Evolutionary conservation across 2,329 filamentous ascomycete species (phyloP), one percentile per base, ranked within the genome.

Genomic region (Penicillium freii): DNA sequence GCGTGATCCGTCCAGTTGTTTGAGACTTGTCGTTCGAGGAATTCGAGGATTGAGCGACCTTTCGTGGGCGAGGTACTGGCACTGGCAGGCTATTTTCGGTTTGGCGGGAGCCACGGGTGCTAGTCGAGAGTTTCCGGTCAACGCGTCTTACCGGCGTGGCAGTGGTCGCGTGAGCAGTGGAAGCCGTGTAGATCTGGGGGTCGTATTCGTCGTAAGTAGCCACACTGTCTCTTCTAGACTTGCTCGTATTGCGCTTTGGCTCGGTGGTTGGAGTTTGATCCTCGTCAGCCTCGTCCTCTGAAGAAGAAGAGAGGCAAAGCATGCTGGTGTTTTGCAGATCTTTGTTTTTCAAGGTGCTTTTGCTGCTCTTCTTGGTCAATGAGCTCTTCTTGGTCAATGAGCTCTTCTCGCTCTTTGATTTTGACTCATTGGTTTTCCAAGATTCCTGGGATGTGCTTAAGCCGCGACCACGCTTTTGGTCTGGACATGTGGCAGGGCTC

Each of bases 291-390:
- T 77, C 77, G 47, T 78, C 76, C 54, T 80, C 78, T 0, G 78
- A 81, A n/a, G 78, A 81, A 4, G 78, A 81, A 43, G 78, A 80
- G 33, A 81, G 73, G 50, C 74, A 78, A 10, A 81, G 74, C 11
- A 81, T 71, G 59, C 79, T 81, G 8, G 75, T 75, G 15, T 74
- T 71, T 43, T 75, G 74, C 25, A 81, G 68, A 58, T 81, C 76
- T 13, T 67, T 68, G 33, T 71, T 71, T 42, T 69, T 71, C 62
- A 78, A 59, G 5, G 71, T 73, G 38, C 66, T 72, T 55, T 67
- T 73, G 60, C 74, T 75, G 47, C 71, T 75, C 59, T 76, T 77
- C 54, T 73, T 75, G 0, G 69, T 70, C 51, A 74, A 48, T 1
- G 60, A 53, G 23, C 59, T 65, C 52, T 70, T 71, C 5, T 55